Evolutionary conservation across 306 rosid species (phyloP), one percentile per base, ranked within the genome.

Genomic region (Sindora glabra): DNA sequence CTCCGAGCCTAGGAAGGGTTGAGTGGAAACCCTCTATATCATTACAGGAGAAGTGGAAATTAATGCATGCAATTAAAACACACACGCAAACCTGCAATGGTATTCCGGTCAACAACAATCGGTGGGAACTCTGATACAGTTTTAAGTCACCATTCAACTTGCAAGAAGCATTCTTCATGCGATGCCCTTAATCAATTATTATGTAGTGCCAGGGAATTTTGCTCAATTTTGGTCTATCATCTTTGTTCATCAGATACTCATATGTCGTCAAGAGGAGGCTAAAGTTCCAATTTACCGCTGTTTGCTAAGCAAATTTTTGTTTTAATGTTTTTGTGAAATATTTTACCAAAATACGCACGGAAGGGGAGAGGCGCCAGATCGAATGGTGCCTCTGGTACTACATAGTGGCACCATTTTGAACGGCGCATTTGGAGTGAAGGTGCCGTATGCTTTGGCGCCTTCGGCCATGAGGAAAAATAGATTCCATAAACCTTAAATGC

Each of bases 121-220:
- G 74, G 76, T 94, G 99, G 71, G 94, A 84, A 71, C 99, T 94
- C 80, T 82, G 94, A 65, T 94, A 94, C 82, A 84, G 83, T 75
- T 79, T 94, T 81, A 94, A 75, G 1, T 94, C 99, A 24, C 95
- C 90, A 72, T 94, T 94, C 78, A 94, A 77, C 84, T 94, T 94
- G 95, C 99, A 94, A 62, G 99, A 94, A 62, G 99, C 99, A 82
- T 94, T 94, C 85, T 94, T 94, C 75, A 94, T 94, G 51, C 99
- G 99, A 60, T 94, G 99, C 55, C 99, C 99, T 75, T 94, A 95
- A 70, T 94, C 99, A 71, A 94, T 94, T 74, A 94, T 94, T 48
- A 94, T 76, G 68, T 94, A 94, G 69, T 84, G 99, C 99, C 99
- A 94, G 37, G 84, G 91, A 65, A 94, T 64, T 80, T 94, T 94